phyloP scores from a whole-genome alignment of 2,329 filamentous ascomycete genomes.

The Bipolaris sorokiniana region DNA sequence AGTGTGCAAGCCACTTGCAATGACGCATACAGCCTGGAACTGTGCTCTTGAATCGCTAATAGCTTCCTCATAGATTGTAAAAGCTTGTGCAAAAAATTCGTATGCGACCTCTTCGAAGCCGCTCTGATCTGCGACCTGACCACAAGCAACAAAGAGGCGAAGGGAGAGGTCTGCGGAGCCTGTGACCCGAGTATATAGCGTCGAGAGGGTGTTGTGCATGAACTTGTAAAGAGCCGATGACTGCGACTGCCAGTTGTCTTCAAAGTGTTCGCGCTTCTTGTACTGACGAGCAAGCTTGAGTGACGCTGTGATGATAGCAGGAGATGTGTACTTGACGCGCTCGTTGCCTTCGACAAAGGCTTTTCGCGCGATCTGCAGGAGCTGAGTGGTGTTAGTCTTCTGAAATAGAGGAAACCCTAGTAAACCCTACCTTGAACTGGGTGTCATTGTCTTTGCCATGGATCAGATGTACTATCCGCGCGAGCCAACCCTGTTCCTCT shows the following conservation, averaged over 20 bases:
- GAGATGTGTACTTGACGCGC: constrained; percentile 93
- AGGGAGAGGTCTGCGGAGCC: constrained; percentile 87
- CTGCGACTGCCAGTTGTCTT: constrained; percentile 74
- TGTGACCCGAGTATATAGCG: constrained; percentile 84
- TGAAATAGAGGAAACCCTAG: no score
- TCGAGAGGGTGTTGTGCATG: constrained; percentile 85
- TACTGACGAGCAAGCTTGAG: constrained; percentile 87
- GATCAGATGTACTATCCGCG: constrained; percentile 87
- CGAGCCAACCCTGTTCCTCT: constrained; percentile 97
- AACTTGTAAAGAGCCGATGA: constrained; percentile 92
- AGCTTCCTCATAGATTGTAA: constrained; percentile 96
- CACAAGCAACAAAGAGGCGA: constrained; percentile 87
- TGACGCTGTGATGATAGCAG: constrained; percentile 85
- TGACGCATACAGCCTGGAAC: constrained; percentile 96
- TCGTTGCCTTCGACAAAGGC: constrained; percentile 92
- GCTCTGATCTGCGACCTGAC: constrained; percentile 88
- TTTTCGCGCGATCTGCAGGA: constrained; percentile 85
- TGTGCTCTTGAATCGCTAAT: constrained; percentile 95
- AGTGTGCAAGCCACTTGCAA: constrained; percentile 86
- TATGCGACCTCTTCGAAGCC: constrained; percentile 96
- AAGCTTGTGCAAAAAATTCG: constrained; percentile 97
- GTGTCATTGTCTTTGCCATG: constrained; percentile 85
- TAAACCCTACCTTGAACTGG: constrained; percentile 72
- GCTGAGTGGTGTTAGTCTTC: constrained; percentile 49
- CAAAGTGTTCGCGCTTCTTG: constrained; percentile 88